phyloP scores from a whole-genome alignment of 2,329 filamentous ascomycete species.

The Aspergillus udagawae region DNA sequence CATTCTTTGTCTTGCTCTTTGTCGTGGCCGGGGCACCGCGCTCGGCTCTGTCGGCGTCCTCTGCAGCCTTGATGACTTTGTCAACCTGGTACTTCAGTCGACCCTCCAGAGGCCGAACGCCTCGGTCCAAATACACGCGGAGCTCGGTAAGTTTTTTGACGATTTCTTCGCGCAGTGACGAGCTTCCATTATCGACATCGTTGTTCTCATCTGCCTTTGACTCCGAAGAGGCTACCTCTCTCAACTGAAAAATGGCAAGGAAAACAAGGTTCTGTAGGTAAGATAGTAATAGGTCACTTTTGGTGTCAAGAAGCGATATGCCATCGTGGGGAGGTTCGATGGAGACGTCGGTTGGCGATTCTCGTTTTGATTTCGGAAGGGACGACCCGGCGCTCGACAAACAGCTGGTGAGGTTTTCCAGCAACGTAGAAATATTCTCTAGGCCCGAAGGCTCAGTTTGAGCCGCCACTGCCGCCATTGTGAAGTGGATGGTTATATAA shows the following conservation, averaged over 20 bases:
- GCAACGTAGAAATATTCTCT: conserved; percentile 25
- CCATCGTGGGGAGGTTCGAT: conserved; percentile 76
- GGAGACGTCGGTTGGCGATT: conserved; percentile 56
- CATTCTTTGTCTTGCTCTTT: conserved; percentile 27
- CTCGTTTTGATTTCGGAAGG: conserved; percentile 29
- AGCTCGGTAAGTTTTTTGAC: conserved; percentile 86
- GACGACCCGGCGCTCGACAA: conserved; percentile 32
- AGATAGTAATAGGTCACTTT: conserved; percentile 94
- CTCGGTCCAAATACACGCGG: conserved; percentile 88
- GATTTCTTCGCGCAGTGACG: conserved; percentile 60
- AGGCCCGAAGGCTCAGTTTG: conserved; percentile 17
- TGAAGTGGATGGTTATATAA: not conserved
- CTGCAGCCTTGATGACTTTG: conserved; percentile 83
- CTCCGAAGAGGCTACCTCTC: conserved; percentile 45
- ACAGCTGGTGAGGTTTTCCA: conserved; percentile 34
- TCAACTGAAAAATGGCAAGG: conserved; percentile 74
- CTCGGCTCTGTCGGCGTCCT: conserved; percentile 43
- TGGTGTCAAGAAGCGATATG: conserved; percentile 90
- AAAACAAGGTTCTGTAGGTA: conserved; percentile 95
- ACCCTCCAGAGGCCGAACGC: conserved; percentile 82
- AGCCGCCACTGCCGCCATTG: conserved; percentile 24
- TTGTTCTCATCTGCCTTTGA: conserved; percentile 25
- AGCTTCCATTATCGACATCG: conserved; percentile 25
- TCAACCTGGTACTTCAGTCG: conserved; percentile 94
- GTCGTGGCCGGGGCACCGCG: conserved; percentile 20